Evolutionary conservation across 768 basidiomycete genomes (phyloP).

Genomic region (Boletus tomentosulus): DNA sequence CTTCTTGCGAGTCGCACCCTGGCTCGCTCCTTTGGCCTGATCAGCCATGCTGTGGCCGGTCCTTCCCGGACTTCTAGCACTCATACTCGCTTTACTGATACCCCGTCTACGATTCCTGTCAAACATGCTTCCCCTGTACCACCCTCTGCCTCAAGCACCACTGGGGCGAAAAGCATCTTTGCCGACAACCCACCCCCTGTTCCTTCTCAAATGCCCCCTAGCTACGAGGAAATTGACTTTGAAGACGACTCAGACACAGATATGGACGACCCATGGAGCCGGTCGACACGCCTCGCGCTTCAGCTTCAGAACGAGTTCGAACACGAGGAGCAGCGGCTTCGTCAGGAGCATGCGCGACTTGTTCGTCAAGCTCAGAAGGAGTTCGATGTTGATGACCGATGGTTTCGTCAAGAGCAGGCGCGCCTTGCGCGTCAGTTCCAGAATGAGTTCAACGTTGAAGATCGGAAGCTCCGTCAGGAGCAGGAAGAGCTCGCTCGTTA

Average conservation of each 20-base stretch:
- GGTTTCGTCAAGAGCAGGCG: conserved; percentile 29
- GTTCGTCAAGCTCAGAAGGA: conserved; percentile 33
- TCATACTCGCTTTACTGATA: not conserved
- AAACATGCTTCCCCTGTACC: not conserved
- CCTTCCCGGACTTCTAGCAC: conserved; percentile 9
- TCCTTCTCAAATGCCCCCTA: conserved; percentile 9
- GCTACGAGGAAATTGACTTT: conserved; percentile 14
- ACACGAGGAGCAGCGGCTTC: conserved; percentile 34
- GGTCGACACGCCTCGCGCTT: conserved; percentile 19
- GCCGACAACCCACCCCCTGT: conserved; percentile 24
- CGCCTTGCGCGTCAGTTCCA: conserved; percentile 26
- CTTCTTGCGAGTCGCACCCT: not conserved
- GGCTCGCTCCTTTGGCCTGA: conserved; percentile 2
- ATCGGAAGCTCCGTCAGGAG: conserved; percentile 34
- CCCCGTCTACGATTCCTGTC: not conserved
- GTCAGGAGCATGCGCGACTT: conserved; percentile 23
- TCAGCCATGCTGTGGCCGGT: conserved; percentile 23
- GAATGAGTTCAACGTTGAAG: conserved; percentile 39
- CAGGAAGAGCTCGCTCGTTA: conserved; percentile 21
- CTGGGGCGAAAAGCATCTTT: conserved; percentile 24
- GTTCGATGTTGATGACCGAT: conserved; percentile 39
- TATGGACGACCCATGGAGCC: not conserved
- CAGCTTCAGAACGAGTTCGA: conserved; percentile 32
- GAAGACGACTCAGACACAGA: not conserved
- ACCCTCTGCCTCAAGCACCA: not conserved